Evolutionary conservation across 169 alveolate genomes (phyloP).

Genomic region (Plasmodium coatneyi): DNA sequence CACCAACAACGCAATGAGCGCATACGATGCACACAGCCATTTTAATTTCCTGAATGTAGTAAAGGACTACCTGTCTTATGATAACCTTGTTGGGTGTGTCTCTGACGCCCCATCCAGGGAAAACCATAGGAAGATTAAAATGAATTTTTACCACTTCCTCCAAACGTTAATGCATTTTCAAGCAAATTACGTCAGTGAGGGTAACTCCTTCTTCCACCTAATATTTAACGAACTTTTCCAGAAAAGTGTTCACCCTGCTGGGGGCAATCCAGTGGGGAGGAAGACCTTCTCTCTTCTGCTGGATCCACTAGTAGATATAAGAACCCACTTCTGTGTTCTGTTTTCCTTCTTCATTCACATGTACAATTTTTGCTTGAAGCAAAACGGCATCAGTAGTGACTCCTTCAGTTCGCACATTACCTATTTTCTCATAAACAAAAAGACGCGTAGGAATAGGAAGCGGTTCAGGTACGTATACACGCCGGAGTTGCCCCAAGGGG

Average conservation of each 20-base stretch:
- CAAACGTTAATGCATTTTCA: conserved; percentile 16
- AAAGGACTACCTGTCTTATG: conserved; percentile 24
- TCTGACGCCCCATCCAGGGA: background rate
- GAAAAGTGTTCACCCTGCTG: background rate
- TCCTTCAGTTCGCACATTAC: conserved; percentile 53
- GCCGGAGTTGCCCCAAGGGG: background rate
- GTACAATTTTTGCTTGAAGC: conserved; percentile 68
- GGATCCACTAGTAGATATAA: conserved; percentile 12
- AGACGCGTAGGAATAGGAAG: conserved; percentile 24
- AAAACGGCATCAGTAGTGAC: conserved; percentile 44
- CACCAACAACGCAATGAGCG: background rate
- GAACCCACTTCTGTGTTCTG: conserved; percentile 10
- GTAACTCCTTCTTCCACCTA: conserved; percentile 32
- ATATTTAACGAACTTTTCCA: conserved; percentile 6
- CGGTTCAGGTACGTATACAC: conserved; percentile 13
- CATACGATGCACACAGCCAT: conserved; percentile 58
- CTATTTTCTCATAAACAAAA: conserved; percentile 45
- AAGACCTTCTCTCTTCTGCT: background rate
- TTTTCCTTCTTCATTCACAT: conserved; percentile 53
- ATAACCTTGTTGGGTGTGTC: background rate
- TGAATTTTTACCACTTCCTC: conserved; percentile 56
- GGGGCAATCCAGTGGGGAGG: background rate
- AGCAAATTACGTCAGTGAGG: conserved; percentile 13
- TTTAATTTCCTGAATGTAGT: conserved; percentile 30
- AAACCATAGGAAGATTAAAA: conserved; percentile 11